Evolutionary conservation across 352 stramenopile genomes (phyloP), one percentile per base, ranked within the genome.

Genomic region (Phytophthora pseudosyringae): DNA sequence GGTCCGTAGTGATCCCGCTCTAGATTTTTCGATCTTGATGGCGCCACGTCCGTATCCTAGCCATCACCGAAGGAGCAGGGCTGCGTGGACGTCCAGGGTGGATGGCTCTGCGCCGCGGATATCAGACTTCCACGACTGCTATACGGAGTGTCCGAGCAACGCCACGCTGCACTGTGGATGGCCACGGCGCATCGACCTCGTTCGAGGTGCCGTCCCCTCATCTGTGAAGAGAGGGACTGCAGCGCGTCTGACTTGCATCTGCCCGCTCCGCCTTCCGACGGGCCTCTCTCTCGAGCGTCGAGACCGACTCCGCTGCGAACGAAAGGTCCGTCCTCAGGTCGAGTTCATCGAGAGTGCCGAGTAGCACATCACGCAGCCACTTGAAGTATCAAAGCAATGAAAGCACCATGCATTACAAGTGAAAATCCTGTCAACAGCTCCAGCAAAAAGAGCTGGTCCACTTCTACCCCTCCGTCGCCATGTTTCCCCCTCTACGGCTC

Each of bases 221-320:
- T 69, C 54, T 69, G 59, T 69, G 35, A 69, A 66, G 58, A 61
- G 65, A 69, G 65, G 65, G 58, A 59, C 63, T 61, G n/a, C 6
- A 13, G 13, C 50, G 32, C 29, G 57, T 68, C 64, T 68, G 58
- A 69, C 59, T 66, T 66, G 43, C 45, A 58, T 54, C 31, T 59
- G 40, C 11, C 32, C 32, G 57, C 36, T 64, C 59, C 36, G 52
- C 31, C 50, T 59, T 67, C 56, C 48, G 33, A 48, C 33, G 32
- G 12, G 21, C 21, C 21, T 33, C n/a, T 21, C 54, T 32, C 41
- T 33, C 21, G 31, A 39, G 16, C 4, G n/a, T 68, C 51, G 18
- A 62, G 36, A 56, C 44, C 48, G n/a, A 49, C 39, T 56, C 33
- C 46, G 47, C 33, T 53, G 52, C 58, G 32, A 69, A 61, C 25